A percentile compares a stretch with the other conserved stretches of the same genome.
Conservation (phyloP, 2,329 filamentous ascomycete species). For the Aspergillus arachidicola region DNA sequence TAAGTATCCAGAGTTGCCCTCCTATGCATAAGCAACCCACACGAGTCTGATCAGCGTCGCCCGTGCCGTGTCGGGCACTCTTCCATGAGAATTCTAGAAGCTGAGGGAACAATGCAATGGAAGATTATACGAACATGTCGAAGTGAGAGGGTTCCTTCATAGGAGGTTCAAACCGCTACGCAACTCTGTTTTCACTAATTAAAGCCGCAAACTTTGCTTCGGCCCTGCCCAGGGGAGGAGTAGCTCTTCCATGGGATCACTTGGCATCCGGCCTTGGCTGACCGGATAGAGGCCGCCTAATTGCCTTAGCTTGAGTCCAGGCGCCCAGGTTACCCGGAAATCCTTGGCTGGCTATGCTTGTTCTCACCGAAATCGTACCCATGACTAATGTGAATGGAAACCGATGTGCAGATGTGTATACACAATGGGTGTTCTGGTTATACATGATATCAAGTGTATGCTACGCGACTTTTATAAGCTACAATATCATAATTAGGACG, state of each 20-base stretch:
- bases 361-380: not conserved
- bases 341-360: slow-evolving; percentile 2
- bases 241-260: not conserved
- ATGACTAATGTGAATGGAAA: not conserved
- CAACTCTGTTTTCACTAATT: not conserved
- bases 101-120: not conserved
- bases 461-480: not conserved
- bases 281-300: not conserved
- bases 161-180: not conserved
- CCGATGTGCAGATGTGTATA: too few species aligned
- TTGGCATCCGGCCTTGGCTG: slow-evolving; percentile 1
- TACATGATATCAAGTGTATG: not conserved
- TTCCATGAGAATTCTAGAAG: not conserved
- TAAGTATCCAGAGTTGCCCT: not conserved
- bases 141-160: not conserved
- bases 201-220: not conserved
- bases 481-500: too few species aligned
- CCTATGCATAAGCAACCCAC: not conserved
- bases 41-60: not conserved
- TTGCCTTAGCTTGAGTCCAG: not conserved
- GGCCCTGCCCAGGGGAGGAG: not conserved
- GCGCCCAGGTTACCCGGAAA: not conserved
- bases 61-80: not conserved
- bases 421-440: too few species aligned
- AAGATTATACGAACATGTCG: not conserved